These are phyloP conservation scores for Yarrowia porcina DNA, from an alignment of 805 yeast species.

Conservation along the genomic window DNA sequence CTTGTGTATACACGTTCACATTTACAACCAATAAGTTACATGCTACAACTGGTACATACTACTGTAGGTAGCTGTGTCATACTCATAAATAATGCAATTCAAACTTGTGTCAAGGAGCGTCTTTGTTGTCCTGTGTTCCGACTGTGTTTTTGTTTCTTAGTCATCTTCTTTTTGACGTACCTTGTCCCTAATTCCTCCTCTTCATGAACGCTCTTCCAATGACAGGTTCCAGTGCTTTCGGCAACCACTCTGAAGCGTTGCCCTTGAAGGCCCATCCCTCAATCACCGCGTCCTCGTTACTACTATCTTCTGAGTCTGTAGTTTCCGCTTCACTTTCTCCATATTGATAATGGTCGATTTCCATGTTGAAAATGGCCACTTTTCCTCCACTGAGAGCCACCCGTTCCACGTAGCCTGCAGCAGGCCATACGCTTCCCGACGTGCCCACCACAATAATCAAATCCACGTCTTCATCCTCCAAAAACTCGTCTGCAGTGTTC, in stretches of 20 bases:
- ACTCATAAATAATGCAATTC: constrained; percentile 22
- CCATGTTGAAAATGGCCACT: constrained; percentile 76
- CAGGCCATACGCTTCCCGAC: constrained; percentile 85
- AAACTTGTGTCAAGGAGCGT: neutral
- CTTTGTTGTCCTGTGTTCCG: too few species aligned
- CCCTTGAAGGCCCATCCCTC: constrained; percentile 72
- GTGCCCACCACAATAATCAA: constrained; percentile 81
- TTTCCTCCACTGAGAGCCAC: constrained; percentile 70
- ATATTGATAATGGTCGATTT: constrained; percentile 21
- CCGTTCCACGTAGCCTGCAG: constrained; percentile 83
- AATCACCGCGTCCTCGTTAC: constrained; percentile 39
- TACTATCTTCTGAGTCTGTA: constrained; percentile 43
- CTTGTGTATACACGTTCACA: too few species aligned
- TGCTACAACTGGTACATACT: too few species aligned
- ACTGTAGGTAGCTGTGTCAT: too few species aligned
- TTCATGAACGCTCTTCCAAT: constrained; percentile 31
- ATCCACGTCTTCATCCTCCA: constrained; percentile 57
- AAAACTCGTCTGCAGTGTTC: constrained; percentile 67
- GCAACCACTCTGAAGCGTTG: constrained; percentile 71
- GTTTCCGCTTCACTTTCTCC: constrained; percentile 41
- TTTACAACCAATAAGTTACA: too few species aligned
- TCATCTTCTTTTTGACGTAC: too few species aligned
- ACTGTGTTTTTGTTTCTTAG: too few species aligned
- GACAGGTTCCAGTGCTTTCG: constrained; percentile 56
- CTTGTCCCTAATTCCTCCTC: neutral